phyloP scores from a whole-genome alignment of 2,329 filamentous ascomycete species.

The Polychaeton citri region DNA sequence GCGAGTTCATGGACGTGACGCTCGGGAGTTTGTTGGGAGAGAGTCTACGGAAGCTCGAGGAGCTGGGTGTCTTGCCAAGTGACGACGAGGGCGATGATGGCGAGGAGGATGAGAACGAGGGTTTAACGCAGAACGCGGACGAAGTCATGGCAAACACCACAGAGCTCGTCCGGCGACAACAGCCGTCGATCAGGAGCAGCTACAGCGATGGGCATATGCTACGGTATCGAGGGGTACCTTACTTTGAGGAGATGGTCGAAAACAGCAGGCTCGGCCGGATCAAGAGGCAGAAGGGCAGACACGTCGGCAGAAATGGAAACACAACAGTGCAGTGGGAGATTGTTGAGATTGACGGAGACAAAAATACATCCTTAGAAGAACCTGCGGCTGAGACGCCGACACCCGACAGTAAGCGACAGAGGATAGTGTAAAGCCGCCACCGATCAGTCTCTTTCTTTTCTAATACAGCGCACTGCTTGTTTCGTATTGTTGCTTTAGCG shows the following conservation, averaged over 20 bases:
- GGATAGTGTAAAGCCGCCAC: slow-evolving; percentile 6
- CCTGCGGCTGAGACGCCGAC: neutral
- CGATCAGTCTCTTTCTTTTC: no score
- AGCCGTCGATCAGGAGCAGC: neutral
- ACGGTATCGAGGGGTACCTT: slow-evolving; percentile 50
- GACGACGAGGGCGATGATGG: slow-evolving; percentile 17
- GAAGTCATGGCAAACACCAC: neutral
- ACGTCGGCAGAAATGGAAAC: slow-evolving; percentile 48
- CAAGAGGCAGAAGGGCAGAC: slow-evolving; percentile 47
- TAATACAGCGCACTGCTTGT: no score
- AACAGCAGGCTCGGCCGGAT: slow-evolving; percentile 59
- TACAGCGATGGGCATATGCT: slow-evolving; percentile 3
- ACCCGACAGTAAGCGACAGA: slow-evolving; percentile 9
- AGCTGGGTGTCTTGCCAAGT: slow-evolving; percentile 55
- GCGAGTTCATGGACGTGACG: slow-evolving; percentile 63
- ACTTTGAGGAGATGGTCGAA: slow-evolving; percentile 73
- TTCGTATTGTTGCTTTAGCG: no score
- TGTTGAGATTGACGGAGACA: slow-evolving; percentile 43
- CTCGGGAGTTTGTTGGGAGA: slow-evolving; percentile 62
- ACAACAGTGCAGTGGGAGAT: slow-evolving; percentile 72
- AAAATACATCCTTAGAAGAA: slow-evolving; percentile 1
- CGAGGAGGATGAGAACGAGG: slow-evolving; percentile 20
- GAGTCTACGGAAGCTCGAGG: slow-evolving; percentile 59
- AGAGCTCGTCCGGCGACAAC: neutral
- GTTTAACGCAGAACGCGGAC: neutral